Evolutionary conservation across 169 alveolate species (phyloP).

Genomic region (Plasmodium coatneyi): DNA sequence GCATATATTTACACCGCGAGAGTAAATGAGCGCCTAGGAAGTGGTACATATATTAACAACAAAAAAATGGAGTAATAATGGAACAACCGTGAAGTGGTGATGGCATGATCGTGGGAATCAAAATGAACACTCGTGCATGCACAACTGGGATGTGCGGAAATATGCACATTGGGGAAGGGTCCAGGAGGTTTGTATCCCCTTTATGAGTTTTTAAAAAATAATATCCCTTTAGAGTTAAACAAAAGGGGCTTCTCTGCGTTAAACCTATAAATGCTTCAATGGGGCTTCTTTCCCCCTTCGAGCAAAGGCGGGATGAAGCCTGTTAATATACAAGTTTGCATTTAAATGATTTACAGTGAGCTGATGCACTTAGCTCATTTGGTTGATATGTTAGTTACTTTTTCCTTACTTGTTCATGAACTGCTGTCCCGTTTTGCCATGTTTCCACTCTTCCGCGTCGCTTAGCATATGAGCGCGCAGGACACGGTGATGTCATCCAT

Average conservation of each 20-base stretch:
- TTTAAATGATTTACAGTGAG: not conserved
- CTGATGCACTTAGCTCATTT: not conserved
- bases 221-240: not conserved
- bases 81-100: not conserved
- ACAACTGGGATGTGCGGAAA: not conserved
- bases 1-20: not conserved
- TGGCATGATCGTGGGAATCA: not conserved
- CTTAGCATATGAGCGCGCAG: slow-evolving; percentile 36
- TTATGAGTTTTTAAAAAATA: not conserved
- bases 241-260: not conserved
- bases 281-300: not conserved
- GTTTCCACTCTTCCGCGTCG: not conserved
- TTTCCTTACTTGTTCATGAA: not conserved
- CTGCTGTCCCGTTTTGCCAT: not conserved
- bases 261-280: not conserved
- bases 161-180: not conserved
- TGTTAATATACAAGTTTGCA: not conserved
- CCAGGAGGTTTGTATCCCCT: not conserved
- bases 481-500: slow-evolving; percentile 57
- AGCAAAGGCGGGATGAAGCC: not conserved
- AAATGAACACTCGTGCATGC: not conserved
- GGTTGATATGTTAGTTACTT: not conserved
- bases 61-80: not conserved
- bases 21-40: not conserved
- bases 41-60: not conserved